Evolutionary conservation across 208 protist species (phyloP), one percentile per base, ranked within the genome.

Genomic region (Trypanosoma avium): DNA sequence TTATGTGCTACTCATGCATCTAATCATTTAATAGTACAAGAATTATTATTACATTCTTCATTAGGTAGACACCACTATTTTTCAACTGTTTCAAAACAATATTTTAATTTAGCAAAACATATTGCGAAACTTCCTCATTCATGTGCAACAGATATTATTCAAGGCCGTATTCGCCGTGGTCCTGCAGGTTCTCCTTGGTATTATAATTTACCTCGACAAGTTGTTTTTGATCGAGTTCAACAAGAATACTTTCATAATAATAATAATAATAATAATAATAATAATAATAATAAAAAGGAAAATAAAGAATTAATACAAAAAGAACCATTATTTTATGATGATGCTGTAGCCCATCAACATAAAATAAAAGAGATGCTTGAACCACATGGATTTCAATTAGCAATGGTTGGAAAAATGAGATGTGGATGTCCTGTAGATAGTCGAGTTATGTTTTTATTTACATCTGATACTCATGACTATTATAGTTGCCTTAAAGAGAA

Each of bases 11-110:
- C 54, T 33, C 81, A 91, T 49, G 71, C 70, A 26, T 69, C 66
- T 27, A 94, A 91, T 46, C 78, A 85, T 59, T 30, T 89, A 42
- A 22, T 76, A 10, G 87, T 86, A 43, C 87, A 94, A 62, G 77
- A 82, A 29, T 77, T 94, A 13, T 63, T 83, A 10, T 59, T 91
- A 8, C 67, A 73, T 21, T 75, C 70, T 3, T 64, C 81, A 0
- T 54, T 90, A n/a, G 50, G 47, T 32, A 54, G 40, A 12, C 60
- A 60, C 0, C 33, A 55, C 35, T 61, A 52, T 33, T 35, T 60
- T 17, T 26, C 49, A 2, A 29, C 24, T n/a, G 54, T 65, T 17
- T 10, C 47, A 24, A 15, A 61, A 27, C 21, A 15, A 0, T 65
- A 22, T 55, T 10, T 70, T 10, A 19, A 46, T 15, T 42, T 67